These are phyloP conservation scores for Carnegiea gigantea DNA, from an alignment of 179 eudicot species.

Conservation along the genomic window DNA sequence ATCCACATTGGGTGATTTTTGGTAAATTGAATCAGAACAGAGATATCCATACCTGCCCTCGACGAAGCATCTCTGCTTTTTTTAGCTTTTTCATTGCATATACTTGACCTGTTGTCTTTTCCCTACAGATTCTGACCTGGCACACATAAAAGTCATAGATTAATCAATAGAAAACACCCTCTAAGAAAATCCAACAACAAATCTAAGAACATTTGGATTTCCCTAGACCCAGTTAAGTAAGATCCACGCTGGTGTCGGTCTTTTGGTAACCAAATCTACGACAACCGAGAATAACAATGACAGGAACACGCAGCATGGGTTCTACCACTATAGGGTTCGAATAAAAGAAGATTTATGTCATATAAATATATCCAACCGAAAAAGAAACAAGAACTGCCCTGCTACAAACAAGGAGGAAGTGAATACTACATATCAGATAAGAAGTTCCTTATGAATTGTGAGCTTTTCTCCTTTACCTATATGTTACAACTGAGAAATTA, in stretches of 20 bases:
- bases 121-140: constrained; percentile 88
- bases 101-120: constrained; percentile 74
- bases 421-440: neutral
- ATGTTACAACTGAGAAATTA: neutral
- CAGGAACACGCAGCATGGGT: neutral
- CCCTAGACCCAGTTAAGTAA: neutral
- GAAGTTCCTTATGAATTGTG: neutral
- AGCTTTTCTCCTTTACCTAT: neutral
- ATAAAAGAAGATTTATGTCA: neutral
- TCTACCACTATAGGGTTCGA: neutral
- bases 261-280: neutral
- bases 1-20: neutral
- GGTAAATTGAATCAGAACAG: constrained; percentile 12
- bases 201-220: neutral
- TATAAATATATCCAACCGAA: neutral
- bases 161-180: neutral
- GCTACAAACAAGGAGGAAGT: neutral
- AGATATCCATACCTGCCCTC: constrained; percentile 74
- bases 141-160: constrained; percentile 16
- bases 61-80: constrained; percentile 96
- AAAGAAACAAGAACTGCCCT: constrained; percentile 8
- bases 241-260: neutral
- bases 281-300: neutral
- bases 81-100: constrained; percentile 93
- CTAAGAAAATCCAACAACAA: neutral